Conservation (phyloP, 345 rosid genomes). For the Syzygium jambos region DNA sequence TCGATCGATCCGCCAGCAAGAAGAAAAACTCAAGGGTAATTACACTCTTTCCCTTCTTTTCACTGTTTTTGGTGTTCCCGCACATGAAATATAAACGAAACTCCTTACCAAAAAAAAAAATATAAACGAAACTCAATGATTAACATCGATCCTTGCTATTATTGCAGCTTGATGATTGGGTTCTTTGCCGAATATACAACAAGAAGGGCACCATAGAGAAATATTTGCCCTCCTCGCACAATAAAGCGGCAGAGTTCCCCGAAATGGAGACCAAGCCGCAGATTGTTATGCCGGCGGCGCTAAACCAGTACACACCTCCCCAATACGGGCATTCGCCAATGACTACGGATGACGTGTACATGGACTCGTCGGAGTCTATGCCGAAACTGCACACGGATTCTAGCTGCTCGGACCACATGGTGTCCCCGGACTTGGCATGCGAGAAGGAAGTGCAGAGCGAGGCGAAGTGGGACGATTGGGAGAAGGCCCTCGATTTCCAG, state of each 20-base stretch:
- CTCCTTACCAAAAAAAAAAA: no score
- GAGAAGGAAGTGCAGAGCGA: conserved; percentile 58
- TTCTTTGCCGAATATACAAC: conserved; percentile 72
- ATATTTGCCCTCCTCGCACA: conserved; percentile 11
- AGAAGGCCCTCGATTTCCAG: conserved; percentile 15
- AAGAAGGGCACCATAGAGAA: conserved; percentile 71
- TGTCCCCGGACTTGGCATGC: conserved; percentile 40
- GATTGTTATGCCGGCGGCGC: conserved; percentile 1
- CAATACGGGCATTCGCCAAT: background rate
- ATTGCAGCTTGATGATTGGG: conserved; percentile 85
- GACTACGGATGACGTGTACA: conserved; percentile 1
- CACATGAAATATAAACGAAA: no score
- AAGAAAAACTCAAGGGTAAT: conserved; percentile 55
- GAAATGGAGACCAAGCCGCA: conserved; percentile 35
- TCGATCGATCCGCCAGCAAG: conserved; percentile 63
- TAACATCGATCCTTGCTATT: background rate
- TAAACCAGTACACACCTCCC: background rate
- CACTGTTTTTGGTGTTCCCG: background rate
- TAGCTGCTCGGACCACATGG: conserved; percentile 60
- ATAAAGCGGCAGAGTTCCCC: conserved; percentile 1
- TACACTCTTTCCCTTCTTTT: background rate
- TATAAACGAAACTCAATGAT: background rate
- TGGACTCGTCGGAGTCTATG: conserved; percentile 48
- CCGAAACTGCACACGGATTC: conserved; percentile 55
- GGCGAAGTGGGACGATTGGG: conserved; percentile 29